Conservation (phyloP, 495 filamentous ascomycete genomes). For the Neurospora sp. region DNA sequence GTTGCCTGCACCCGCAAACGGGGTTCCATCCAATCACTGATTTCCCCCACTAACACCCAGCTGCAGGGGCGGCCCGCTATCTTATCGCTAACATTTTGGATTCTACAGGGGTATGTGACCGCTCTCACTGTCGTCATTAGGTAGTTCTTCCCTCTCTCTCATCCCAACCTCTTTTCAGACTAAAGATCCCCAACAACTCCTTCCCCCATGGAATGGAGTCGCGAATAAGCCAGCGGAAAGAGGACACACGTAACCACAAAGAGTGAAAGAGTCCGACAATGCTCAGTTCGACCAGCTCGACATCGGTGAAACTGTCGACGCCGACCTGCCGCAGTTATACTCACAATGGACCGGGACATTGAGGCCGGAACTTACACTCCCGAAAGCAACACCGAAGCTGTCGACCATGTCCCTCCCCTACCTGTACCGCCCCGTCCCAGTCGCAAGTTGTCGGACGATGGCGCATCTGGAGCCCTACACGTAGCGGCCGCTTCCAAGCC, state of each 20-base stretch:
- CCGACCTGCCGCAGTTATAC: not conserved
- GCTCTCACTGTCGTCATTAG: not conserved
- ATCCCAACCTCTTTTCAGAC: not conserved
- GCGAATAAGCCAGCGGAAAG: not conserved
- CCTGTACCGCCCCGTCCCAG: constrained; percentile 48
- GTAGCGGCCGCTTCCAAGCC: constrained; percentile 48
- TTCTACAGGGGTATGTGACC: not conserved
- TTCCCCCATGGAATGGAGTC: not conserved
- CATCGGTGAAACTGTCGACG: not conserved
- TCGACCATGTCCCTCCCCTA: constrained; percentile 37
- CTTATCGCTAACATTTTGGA: not conserved
- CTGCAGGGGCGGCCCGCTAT: not conserved
- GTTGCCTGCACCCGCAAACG: not conserved
- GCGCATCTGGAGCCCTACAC: constrained; percentile 12
- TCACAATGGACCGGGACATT: constrained; percentile 18
- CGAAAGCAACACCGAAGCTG: not conserved
- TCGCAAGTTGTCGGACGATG: constrained; percentile 16
- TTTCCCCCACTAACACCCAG: not conserved
- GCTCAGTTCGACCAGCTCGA: not conserved
- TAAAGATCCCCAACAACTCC: not conserved
- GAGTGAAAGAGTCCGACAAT: not conserved
- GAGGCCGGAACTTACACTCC: constrained; percentile 1
- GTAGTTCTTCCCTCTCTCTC: not conserved
- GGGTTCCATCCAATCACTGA: not conserved
- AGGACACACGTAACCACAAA: not conserved